Evolutionary conservation across 2,329 filamentous ascomycete genomes (phyloP), one percentile per base, ranked within the genome.

Genomic region (Epichloe bromicola): DNA sequence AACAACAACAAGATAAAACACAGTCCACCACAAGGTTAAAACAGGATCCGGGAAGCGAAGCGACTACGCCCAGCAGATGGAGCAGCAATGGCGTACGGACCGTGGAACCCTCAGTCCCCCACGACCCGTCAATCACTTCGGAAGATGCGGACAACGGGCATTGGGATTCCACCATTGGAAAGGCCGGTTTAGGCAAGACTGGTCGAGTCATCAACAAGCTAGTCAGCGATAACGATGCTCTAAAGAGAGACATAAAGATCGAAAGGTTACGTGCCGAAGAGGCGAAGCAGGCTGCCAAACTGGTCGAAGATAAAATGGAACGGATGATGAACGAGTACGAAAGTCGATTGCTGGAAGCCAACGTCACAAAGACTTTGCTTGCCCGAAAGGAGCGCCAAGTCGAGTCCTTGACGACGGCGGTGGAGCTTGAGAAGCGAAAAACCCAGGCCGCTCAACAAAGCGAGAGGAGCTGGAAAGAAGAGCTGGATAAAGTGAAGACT

Each of bases 161-260:
- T 63, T 83, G 81, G 79, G 82, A 84, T 60, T 80, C 80, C 33
- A 82, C 82, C 3, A 76, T 86, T 44, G 83, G 83, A 57, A 83
- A 83, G 61, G 82, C 83, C 7, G 82, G 80, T 3, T 69, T 85
- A 2, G 85, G 85, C 42, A 88, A 88, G 70, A 87, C 83, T 10
- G 85, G 85, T 8, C 75, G 84, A 36, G 85, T 88, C 49, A 91
- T 93, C 65, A 88, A 93, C 67, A 80, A 82, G 61, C 76, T 93
- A 50, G 86, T 88, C 62, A 82, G 83, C 49, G 86, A 91, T 62
- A 89, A 89, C 58, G 86, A 91, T 61, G 76, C 82, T 40, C 72
- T 91, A 44, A 86, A 86, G 59, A 78, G 86, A 49, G 86, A 91
- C 56, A 72, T 86, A 52, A 74, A 83, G 59, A 78, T 84, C 51